These are phyloP conservation scores for Teunomyces kruisii DNA, from an alignment of 805 yeast species.

Conservation along the genomic window DNA sequence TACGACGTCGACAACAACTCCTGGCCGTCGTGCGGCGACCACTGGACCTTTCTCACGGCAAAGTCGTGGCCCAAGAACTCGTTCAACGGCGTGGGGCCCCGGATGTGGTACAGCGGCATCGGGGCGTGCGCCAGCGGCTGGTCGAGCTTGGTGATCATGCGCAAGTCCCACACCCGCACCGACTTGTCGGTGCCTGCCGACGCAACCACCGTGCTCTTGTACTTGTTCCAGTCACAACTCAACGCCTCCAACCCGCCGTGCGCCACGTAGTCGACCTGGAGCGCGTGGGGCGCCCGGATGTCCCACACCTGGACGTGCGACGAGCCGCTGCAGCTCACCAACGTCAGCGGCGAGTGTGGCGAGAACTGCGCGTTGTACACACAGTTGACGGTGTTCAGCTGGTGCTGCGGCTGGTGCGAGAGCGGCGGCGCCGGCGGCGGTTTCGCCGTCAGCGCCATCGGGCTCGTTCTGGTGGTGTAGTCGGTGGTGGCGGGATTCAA, in stretches of 20 bases:
- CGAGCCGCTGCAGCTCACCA: slow-evolving; percentile 72
- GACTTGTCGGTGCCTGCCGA: slow-evolving; percentile 91
- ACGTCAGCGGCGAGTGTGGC: slow-evolving; percentile 74
- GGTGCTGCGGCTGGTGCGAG: slow-evolving; percentile 35
- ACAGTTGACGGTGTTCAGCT: slow-evolving; percentile 50
- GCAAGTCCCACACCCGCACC: slow-evolving; percentile 82
- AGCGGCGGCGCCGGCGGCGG: slow-evolving; percentile 30
- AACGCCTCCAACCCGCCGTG: slow-evolving; percentile 82
- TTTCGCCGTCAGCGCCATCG: slow-evolving; percentile 21
- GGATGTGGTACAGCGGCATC: slow-evolving; percentile 40
- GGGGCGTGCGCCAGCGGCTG: slow-evolving; percentile 36
- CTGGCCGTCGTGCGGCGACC: slow-evolving; percentile 87
- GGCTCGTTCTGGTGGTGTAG: slow-evolving; percentile 25
- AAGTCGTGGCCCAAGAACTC: slow-evolving; percentile 85
- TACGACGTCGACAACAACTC: slow-evolving; percentile 75
- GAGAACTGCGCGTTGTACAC: slow-evolving; percentile 79
- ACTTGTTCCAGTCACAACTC: slow-evolving; percentile 88
- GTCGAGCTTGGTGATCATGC: slow-evolving; percentile 55
- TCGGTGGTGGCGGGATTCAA: slow-evolving; percentile 35
- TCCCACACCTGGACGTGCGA: slow-evolving; percentile 84
- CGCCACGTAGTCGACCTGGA: slow-evolving; percentile 60
- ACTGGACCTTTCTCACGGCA: slow-evolving; percentile 77
- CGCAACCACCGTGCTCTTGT: slow-evolving; percentile 74
- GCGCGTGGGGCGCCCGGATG: slow-evolving; percentile 62
- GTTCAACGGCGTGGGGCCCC: slow-evolving; percentile 69